Evolutionary conservation across 2,329 filamentous ascomycete genomes (phyloP), one percentile per base, ranked within the genome.

Genomic region (Ophiosphaerella herpotricha): DNA sequence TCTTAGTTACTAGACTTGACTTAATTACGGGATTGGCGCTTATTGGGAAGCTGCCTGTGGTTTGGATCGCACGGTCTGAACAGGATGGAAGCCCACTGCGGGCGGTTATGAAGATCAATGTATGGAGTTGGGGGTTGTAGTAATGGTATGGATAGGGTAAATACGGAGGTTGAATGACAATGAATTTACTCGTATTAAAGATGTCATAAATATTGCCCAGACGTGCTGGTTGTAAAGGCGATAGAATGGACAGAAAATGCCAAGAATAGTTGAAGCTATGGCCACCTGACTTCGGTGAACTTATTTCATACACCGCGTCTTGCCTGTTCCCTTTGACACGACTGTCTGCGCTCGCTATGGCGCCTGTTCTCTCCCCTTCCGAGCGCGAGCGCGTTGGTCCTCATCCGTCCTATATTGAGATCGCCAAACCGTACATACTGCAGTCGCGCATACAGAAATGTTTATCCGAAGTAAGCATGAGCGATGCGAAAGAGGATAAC

Each of bases 401-500:
- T 18, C 82, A 86, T 64, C 83, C 83, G 1, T 85, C 83, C 16
- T 85, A 82, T 63, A 85, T 87, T 54, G 81, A 85, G 64, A 79
- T 86, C 48, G 83, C 84, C 48, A 82, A 84, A 60, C 90, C 90
- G 49, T 97, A 93, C 75, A 83, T 91, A 55, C 88, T 90, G 58
- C 90, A 97, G 70, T 86, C 90, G 63, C 85, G 85, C 61, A 83
- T 97, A 48, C 86, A 91, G 54, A 83, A 85, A 65, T 86, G 86
- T 71, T 82, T 96, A 50, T 80, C 82, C 38, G 82, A 84, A 16
- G 85, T 87, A 54, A 85, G 85, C 34, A 85, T 87, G 64, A 88
- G 90, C 66, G 85, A 89, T 43, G 85, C 88, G 33, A 86, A 89
- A 49, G 92, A 97, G 71, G 90, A 93, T 66, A 85, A 77, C 54